These are phyloP conservation scores for Phaseolus coccineus DNA, from an alignment of 331 rosid species.

Conservation along the genomic window DNA sequence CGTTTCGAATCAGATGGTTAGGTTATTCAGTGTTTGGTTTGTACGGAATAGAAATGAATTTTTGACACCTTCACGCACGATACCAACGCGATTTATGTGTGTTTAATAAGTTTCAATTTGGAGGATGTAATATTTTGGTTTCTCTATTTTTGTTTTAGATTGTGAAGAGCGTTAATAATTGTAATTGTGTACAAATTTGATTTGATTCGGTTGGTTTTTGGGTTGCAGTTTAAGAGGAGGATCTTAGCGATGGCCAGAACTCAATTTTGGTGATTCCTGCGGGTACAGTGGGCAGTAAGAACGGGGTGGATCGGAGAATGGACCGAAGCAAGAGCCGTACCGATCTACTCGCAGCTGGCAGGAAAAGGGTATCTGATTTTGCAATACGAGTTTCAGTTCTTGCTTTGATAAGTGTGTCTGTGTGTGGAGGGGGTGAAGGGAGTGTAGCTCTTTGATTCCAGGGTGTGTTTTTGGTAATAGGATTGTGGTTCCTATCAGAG, in stretches of 20 bases:
- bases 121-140: conserved; percentile 19
- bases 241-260: conserved; percentile 49
- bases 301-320: conserved; percentile 63
- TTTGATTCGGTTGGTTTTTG: conserved; percentile 4
- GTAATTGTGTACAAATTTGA: background rate
- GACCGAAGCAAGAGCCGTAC: conserved; percentile 90
- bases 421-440: background rate
- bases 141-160: background rate
- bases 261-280: conserved; percentile 45
- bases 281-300: conserved; percentile 53
- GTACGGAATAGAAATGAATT: conserved; percentile 3
- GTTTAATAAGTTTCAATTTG: background rate
- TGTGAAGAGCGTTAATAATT: conserved; percentile 13
- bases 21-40: conserved; percentile 8
- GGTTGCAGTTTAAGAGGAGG: conserved; percentile 48
- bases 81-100: background rate
- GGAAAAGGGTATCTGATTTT: conserved; percentile 65
- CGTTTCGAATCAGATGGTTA: conserved; percentile 21
- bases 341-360: conserved; percentile 96
- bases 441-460: conserved; percentile 22
- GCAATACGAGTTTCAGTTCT: conserved; percentile 24
- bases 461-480: background rate
- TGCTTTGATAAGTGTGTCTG: background rate
- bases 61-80: background rate
- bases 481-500: conserved; percentile 13